Percentiles rank a stretch among this genome's conserved stretches.
Evolutionary conservation across 805 yeast genomes (phyloP).

Genomic region (Metschnikowia kofuensis): DNA sequence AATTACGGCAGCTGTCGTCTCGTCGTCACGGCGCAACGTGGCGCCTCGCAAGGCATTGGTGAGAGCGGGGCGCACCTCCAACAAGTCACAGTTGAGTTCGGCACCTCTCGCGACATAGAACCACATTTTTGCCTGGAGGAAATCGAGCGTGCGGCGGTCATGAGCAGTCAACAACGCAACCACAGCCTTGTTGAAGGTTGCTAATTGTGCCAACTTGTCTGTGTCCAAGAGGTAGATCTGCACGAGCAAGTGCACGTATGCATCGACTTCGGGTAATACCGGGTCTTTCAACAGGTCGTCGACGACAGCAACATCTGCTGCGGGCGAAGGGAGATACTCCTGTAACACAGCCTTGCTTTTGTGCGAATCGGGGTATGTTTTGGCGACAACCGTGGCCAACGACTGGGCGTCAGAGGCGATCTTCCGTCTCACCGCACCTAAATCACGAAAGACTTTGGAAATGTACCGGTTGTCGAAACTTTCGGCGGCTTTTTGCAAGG

Average conservation of each 20-base stretch:
- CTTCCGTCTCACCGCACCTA: constrained; percentile 69
- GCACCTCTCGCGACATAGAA: constrained; percentile 74
- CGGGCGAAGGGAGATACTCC: constrained; percentile 21
- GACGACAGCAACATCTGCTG: constrained; percentile 23
- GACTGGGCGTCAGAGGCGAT: constrained; percentile 45
- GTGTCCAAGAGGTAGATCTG: constrained; percentile 74
- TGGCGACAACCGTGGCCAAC: constrained; percentile 52
- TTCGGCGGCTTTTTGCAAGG: constrained; percentile 59
- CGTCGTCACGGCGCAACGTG: constrained; percentile 86
- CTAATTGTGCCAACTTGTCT: constrained; percentile 46
- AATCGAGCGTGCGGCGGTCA: constrained; percentile 82
- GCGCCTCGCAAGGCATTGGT: constrained; percentile 80
- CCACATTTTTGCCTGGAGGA: constrained; percentile 88
- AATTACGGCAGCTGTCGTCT: constrained; percentile 83
- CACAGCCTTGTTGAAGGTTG: constrained; percentile 51
- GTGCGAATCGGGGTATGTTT: constrained; percentile 52
- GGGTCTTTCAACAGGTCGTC: constrained; percentile 17
- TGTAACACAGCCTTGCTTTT: constrained; percentile 36
- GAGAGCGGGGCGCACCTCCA: constrained; percentile 64
- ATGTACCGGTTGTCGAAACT: constrained; percentile 85
- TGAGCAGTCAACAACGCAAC: constrained; percentile 56
- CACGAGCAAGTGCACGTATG: constrained; percentile 73
- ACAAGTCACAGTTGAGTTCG: constrained; percentile 56
- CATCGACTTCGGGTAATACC: constrained; percentile 74
- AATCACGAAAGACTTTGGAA: constrained; percentile 79